Evolutionary conservation across 352 stramenopile species (phyloP), one percentile per base, ranked within the genome.

Genomic region (Albugo candida): DNA sequence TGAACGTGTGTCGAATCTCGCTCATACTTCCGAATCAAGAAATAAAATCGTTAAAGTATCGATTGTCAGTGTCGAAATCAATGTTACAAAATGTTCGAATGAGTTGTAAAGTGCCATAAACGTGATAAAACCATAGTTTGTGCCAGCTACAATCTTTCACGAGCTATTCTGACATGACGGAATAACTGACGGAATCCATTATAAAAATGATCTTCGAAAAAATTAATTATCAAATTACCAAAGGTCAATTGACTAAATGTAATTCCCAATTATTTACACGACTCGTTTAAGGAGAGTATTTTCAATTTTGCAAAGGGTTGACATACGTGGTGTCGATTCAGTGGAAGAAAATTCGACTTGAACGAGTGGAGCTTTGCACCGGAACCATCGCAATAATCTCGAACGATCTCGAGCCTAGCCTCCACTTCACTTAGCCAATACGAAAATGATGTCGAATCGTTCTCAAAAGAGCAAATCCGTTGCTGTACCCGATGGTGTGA

Each of bases 361-460:
- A 6, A 17, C 8, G 48, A 13, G 14, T 58, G 53, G 1, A 54
- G 41, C 31, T 27, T 41, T 18, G 47, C 40, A 2, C 49, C 31
- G n/a, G 44, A 52, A 10, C 21, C 36, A 8, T 42, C 20, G 14
- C 51, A 57, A 19, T 53, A 53, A 13, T 45, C n/a, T 2, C 45
- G 35, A 13, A 53, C 44, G 24, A 57, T 41, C 13, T n/a, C 45
- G 0, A 57, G 34, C 21, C 52, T 42, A 16, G 36, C 19, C n/a
- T 52, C 36, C 27, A 51, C 18, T 34, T 13, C 35, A 41, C 36
- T 5, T 13, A 47, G 17, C 13, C 34, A 53, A 19, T 19, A 39
- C 11, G 34, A 35, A 13, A 56, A 40, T 19, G 52, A n/a, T 11
- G 45, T 56, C n/a, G 51, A 53, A 21, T 52, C 51, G 20, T 56